Conservation (phyloP, 2,329 filamentous ascomycete genomes). For the Colletotrichum paranaense region DNA sequence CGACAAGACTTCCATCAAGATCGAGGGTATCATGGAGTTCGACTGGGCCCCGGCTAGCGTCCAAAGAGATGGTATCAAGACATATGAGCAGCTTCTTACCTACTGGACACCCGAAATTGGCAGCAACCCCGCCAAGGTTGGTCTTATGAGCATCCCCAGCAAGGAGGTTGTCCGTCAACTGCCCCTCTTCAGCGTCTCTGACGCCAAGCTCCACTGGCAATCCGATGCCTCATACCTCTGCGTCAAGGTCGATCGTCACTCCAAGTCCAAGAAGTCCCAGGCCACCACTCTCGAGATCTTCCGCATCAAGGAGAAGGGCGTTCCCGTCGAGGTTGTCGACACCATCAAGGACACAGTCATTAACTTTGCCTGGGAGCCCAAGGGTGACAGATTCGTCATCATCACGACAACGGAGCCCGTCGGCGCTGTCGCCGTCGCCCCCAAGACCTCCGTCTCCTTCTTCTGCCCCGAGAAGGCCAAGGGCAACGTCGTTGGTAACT, state of each 20-base stretch:
- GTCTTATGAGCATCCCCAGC: slow-evolving; percentile 93
- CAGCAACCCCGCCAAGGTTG: slow-evolving; percentile 97
- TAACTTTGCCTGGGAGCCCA: slow-evolving; percentile 99
- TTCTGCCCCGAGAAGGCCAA: slow-evolving; percentile 97
- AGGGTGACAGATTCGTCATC: slow-evolving; percentile 95
- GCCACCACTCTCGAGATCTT: slow-evolving; percentile 99
- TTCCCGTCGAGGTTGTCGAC: slow-evolving; percentile 97
- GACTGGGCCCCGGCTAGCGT: slow-evolving; percentile 93
- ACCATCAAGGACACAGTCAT: slow-evolving; percentile 98
- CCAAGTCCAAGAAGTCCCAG: slow-evolving; percentile 98
- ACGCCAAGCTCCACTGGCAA: slow-evolving; percentile 99
- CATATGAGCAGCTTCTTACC: slow-evolving; percentile 94
- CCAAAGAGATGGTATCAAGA: slow-evolving; percentile 86
- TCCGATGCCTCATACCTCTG: slow-evolving; percentile 93
- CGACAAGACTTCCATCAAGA: slow-evolving; percentile 93
- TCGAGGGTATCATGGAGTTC: slow-evolving; percentile 96
- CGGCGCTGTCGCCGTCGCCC: slow-evolving; percentile 81
- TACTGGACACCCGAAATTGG: slow-evolving; percentile 99
- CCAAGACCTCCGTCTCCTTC: slow-evolving; percentile 95
- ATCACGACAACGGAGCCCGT: slow-evolving; percentile 92
- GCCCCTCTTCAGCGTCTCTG: slow-evolving; percentile 97
- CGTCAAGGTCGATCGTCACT: slow-evolving; percentile 98
- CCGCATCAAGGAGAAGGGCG: slow-evolving; percentile 96
- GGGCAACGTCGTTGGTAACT: slow-evolving; percentile 84
- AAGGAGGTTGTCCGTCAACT: slow-evolving; percentile 94